These are phyloP conservation scores for Ormosia semicastrata DNA, from an alignment of 306 rosid species.

Conservation along the genomic window DNA sequence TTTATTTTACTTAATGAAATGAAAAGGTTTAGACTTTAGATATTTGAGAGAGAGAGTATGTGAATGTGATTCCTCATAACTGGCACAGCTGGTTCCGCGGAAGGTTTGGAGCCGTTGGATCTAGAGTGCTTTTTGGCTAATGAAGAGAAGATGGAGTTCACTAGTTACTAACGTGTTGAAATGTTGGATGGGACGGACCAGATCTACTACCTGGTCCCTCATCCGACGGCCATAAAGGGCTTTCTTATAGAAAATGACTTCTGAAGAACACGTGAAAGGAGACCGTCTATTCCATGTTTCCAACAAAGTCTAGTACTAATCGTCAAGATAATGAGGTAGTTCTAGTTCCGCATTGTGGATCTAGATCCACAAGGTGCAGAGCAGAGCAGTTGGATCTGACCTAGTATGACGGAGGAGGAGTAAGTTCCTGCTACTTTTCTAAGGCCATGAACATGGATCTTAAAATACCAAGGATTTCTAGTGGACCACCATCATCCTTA, in stretches of 20 bases:
- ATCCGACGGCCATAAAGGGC: slow-evolving; percentile 50
- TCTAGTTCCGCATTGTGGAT: background rate
- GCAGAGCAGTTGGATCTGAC: background rate
- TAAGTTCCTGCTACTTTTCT: background rate
- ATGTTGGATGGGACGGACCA: slow-evolving; percentile 12
- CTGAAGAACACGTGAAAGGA: slow-evolving; percentile 43
- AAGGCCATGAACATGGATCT: background rate
- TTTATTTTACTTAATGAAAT: slow-evolving; percentile 32
- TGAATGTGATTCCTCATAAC: slow-evolving; percentile 28
- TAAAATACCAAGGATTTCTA: background rate
- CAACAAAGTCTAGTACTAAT: slow-evolving; percentile 2
- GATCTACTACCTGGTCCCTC: slow-evolving; percentile 6
- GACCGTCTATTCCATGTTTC: slow-evolving; percentile 34
- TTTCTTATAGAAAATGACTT: slow-evolving; percentile 2
- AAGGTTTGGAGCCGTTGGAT: slow-evolving; percentile 54
- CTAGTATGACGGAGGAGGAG: background rate
- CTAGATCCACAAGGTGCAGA: slow-evolving; percentile 10
- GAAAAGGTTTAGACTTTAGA: slow-evolving; percentile 22
- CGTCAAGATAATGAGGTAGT: background rate
- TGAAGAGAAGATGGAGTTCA: background rate
- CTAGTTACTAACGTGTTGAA: slow-evolving; percentile 39
- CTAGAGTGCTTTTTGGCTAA: slow-evolving; percentile 19
- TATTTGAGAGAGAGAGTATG: slow-evolving; percentile 12
- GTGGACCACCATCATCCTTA: background rate
- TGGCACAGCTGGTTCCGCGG: slow-evolving; percentile 44